A percentile compares a stretch with the other conserved stretches of the same genome.
These are phyloP conservation scores for Colletotrichum filicis DNA, from an alignment of 2,329 filamentous ascomycete species.

Conservation along the genomic window DNA sequence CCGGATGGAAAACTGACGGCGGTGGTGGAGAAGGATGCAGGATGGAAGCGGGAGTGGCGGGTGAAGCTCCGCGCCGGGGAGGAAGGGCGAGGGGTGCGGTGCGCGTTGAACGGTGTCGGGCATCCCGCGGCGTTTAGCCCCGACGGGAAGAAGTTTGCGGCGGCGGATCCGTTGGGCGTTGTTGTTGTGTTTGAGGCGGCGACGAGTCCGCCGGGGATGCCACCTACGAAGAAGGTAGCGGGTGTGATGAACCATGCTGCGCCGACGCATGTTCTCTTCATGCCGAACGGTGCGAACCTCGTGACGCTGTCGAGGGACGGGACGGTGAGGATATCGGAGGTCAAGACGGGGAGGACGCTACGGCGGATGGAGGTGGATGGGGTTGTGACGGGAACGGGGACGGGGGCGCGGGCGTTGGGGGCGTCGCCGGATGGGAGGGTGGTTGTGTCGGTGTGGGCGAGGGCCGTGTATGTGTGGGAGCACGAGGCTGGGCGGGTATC, in stretches of 20 bases:
- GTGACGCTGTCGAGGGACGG: slow-evolving; percentile 52
- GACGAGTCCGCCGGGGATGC: neutral
- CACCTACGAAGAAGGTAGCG: slow-evolving; percentile 38
- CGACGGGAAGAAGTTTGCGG: slow-evolving; percentile 14
- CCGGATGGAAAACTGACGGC: slow-evolving; percentile 3
- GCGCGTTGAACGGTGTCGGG: neutral
- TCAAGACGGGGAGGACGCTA: slow-evolving; percentile 46
- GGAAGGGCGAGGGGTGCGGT: slow-evolving; percentile 3
- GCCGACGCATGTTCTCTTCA: slow-evolving; percentile 51
- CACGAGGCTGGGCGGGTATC: slow-evolving; percentile 45
- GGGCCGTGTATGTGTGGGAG: slow-evolving; percentile 50
- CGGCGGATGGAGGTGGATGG: slow-evolving; percentile 48
- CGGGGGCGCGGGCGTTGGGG: slow-evolving; percentile 46
- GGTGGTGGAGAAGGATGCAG: slow-evolving; percentile 2
- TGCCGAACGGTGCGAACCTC: slow-evolving; percentile 41
- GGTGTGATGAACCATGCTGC: slow-evolving; percentile 49
- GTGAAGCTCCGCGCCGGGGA: slow-evolving; percentile 7
- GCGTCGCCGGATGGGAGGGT: slow-evolving; percentile 46
- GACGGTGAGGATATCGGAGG: slow-evolving; percentile 49
- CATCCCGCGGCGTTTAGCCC: slow-evolving; percentile 5
- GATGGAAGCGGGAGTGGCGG: neutral
- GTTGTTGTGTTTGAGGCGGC: slow-evolving; percentile 18
- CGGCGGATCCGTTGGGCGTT: slow-evolving; percentile 2
- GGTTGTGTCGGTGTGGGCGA: slow-evolving; percentile 52
- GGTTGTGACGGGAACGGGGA: slow-evolving; percentile 29